Percentiles rank a stretch among this genome's conserved stretches.
Conservation (phyloP, 2,329 filamentous ascomycete species). For the Monosporascus sp. region DNA sequence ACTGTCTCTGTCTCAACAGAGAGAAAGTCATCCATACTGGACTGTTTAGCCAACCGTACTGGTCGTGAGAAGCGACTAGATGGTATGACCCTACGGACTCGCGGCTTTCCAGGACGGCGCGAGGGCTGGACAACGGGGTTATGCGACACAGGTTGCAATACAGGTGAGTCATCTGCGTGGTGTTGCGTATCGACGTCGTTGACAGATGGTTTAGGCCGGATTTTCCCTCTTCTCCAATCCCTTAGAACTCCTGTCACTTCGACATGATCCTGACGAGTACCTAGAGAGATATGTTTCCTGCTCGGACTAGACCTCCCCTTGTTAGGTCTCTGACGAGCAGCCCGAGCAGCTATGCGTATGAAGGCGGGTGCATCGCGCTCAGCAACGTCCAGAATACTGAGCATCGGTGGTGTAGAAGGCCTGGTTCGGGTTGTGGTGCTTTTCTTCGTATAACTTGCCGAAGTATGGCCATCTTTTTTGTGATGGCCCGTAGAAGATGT, state of each 20-base stretch:
- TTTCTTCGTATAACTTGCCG: conserved; percentile 8
- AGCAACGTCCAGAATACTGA: conserved; percentile 59
- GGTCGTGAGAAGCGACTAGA: conserved; percentile 22
- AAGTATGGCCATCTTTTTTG: not conserved
- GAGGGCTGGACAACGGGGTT: conserved; percentile 8
- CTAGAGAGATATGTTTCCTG: conserved; percentile 55
- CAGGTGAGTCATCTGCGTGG: conserved; percentile 3
- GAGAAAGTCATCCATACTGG: conserved; percentile 27
- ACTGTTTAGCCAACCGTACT: conserved; percentile 22
- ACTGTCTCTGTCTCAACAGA: conserved; percentile 9
- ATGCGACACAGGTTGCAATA: conserved; percentile 20
- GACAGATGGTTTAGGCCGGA: conserved; percentile 37
- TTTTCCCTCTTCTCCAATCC: conserved; percentile 51
- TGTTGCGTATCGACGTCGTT: conserved; percentile 23
- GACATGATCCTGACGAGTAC: conserved; percentile 54
- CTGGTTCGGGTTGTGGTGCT: conserved; percentile 3
- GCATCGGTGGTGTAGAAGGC: conserved; percentile 33
- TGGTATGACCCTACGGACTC: conserved; percentile 3
- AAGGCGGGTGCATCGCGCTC: conserved; percentile 50
- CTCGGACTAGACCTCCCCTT: conserved; percentile 51
- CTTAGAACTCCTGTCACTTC: conserved; percentile 50
- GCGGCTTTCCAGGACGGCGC: conserved; percentile 6
- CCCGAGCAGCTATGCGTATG: conserved; percentile 56
- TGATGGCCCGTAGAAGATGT: conserved; percentile 2
- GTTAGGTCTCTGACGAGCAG: conserved; percentile 40